These are phyloP conservation scores for Sclerospora graminicola DNA, from an alignment of 352 stramenopile species.

Conservation along the genomic window DNA sequence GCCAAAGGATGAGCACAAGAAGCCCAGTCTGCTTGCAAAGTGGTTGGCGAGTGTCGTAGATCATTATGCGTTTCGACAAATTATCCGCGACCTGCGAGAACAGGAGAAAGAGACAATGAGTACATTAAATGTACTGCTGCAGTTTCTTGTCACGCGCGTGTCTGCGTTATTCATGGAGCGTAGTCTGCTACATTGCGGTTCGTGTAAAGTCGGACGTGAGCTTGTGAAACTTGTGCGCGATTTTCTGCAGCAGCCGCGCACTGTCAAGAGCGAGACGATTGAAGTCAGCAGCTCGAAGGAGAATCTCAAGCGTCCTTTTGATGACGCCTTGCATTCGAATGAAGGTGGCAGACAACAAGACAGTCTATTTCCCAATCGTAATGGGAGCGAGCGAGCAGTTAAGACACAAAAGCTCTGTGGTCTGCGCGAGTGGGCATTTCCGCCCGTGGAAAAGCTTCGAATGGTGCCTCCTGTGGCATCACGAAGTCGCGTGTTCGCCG, in stretches of 20 bases:
- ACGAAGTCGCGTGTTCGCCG: slow-evolving; percentile 57
- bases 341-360: slow-evolving; percentile 19
- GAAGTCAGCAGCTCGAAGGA: slow-evolving; percentile 9
- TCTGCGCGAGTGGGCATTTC: slow-evolving; percentile 32
- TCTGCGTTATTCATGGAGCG: slow-evolving; percentile 47
- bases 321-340: slow-evolving; percentile 41
- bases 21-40: slow-evolving; percentile 43
- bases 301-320: slow-evolving; percentile 42
- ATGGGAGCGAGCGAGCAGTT: slow-evolving; percentile 16
- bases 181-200: slow-evolving; percentile 40
- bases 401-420: slow-evolving; percentile 59
- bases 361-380: slow-evolving; percentile 27
- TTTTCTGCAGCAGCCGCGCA: slow-evolving; percentile 52
- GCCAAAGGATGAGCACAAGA: slow-evolving; percentile 2
- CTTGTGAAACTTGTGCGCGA: slow-evolving; percentile 52
- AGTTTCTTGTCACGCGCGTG: slow-evolving; percentile 56
- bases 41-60: slow-evolving; percentile 71
- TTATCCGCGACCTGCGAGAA: slow-evolving; percentile 41
- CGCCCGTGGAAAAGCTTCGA: slow-evolving; percentile 32
- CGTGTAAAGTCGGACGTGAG: slow-evolving; percentile 37
- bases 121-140: slow-evolving; percentile 62
- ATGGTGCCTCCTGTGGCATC: slow-evolving; percentile 30
- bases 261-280: slow-evolving; percentile 5
- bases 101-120: slow-evolving; percentile 67
- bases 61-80: slow-evolving; percentile 59